Evolutionary conservation across 208 protist species (phyloP).

Genomic region (Leishmania aethiopica): DNA sequence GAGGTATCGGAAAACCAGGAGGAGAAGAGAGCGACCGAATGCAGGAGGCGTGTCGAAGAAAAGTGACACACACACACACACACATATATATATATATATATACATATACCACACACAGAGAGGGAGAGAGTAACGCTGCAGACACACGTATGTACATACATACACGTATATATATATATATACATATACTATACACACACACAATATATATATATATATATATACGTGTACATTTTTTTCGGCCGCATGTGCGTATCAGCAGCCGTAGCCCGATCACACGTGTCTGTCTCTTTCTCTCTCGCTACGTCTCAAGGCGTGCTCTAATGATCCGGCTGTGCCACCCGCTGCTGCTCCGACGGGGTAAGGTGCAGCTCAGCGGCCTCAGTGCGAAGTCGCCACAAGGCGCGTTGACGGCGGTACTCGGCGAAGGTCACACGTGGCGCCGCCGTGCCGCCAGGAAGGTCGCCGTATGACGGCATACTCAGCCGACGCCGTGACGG

Average conservation of each 20-base stretch:
- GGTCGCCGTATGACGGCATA: not conserved
- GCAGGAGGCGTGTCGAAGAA: no score
- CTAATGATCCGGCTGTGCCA: slow-evolving; percentile 16
- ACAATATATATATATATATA: not conserved
- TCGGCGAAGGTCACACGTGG: slow-evolving; percentile 31
- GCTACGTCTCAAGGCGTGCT: not conserved
- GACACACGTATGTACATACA: no score
- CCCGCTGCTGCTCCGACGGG: slow-evolving; percentile 16
- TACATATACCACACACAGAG: no score
- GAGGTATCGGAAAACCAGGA: not conserved
- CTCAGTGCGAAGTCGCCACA: slow-evolving; percentile 18
- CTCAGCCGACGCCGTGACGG: slow-evolving; percentile 18
- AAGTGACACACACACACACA: no score
- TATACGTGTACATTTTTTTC: not conserved
- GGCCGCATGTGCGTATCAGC: not conserved
- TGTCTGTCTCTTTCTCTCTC: not conserved
- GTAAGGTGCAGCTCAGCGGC: slow-evolving; percentile 6
- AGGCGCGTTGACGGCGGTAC: slow-evolving; percentile 32
- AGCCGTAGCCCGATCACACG: not conserved
- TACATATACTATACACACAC: not conserved
- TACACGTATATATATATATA: no score
- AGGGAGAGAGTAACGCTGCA: no score
- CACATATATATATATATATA: no score
- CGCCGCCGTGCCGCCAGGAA: not conserved
- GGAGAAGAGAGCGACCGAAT: no score